Conservation (phyloP, 768 basidiomycete genomes). For the Mycena albidolilacea region DNA sequence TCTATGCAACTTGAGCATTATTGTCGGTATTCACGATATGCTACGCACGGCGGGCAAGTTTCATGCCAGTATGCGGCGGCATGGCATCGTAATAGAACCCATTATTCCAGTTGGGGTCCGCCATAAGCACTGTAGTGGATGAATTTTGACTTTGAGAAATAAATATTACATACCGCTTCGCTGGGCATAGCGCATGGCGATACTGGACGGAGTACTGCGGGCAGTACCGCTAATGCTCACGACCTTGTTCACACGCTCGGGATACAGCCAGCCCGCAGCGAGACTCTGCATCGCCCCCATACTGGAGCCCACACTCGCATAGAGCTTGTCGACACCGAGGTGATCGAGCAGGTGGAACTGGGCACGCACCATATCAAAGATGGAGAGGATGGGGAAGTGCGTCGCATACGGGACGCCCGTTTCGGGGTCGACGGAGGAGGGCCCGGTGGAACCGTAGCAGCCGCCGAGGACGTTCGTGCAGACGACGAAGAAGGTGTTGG, state of each 20-base stretch:
- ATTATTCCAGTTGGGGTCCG: conserved; percentile 99
- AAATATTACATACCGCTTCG: conserved; percentile 80
- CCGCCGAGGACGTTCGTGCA: conserved; percentile 98
- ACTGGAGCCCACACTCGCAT: conserved; percentile 93
- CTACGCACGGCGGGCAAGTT: conserved; percentile 89
- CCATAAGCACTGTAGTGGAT: conserved; percentile 88
- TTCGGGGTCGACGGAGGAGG: conserved; percentile 83
- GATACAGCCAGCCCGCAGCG: conserved; percentile 94
- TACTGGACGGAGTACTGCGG: conserved; percentile 89
- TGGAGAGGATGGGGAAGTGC: conserved; percentile 89
- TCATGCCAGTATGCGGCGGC: conserved; percentile 99
- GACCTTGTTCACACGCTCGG: conserved; percentile 89
- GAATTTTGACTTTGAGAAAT: conserved; percentile 12
- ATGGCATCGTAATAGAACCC: conserved; percentile 96
- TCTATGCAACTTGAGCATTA: conserved; percentile 62
- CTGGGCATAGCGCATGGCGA: conserved; percentile 97
- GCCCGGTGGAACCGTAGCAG: conserved; percentile 98
- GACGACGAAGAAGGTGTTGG: conserved; percentile 91
- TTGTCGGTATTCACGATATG: neutral
- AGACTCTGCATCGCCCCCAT: conserved; percentile 99
- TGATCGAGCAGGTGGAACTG: conserved; percentile 91
- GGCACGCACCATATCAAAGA: conserved; percentile 98
- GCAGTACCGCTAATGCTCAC: conserved; percentile 97
- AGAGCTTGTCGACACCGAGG: conserved; percentile 86
- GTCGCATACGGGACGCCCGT: conserved; percentile 88